phyloP scores from a whole-genome alignment of 176 grass and related monocot species.

The Oryza longistaminata region DNA sequence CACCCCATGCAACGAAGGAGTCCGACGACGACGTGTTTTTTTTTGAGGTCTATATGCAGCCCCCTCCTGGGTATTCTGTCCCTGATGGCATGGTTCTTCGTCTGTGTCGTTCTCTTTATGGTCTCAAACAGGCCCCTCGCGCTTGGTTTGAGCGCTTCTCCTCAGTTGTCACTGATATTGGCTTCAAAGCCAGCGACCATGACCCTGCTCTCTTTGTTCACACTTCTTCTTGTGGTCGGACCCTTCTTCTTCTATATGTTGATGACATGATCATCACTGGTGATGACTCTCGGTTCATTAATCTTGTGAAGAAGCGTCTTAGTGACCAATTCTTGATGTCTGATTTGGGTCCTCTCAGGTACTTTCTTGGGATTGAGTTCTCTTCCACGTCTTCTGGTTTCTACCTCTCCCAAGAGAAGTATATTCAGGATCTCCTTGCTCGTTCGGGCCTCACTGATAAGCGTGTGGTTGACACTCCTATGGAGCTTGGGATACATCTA shows the following conservation, averaged over 20 bases:
- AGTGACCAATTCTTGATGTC: background rate
- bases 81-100: no score
- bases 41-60: no score
- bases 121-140: no score
- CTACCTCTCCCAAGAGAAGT: background rate
- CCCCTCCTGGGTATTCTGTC: no score
- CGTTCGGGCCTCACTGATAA: background rate
- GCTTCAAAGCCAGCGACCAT: no score
- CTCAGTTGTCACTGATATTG: no score
- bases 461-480: background rate
- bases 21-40: no score
- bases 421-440: background rate
- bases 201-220: background rate
- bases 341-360: background rate
- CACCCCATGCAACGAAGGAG: no score
- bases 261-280: background rate
- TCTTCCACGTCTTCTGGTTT: background rate
- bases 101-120: no score
- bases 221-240: background rate
- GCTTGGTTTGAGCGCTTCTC: no score
- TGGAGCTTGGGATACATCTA: background rate
- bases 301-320: background rate
- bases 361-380: background rate
- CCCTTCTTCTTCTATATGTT: background rate
- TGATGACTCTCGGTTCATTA: background rate